Conservation (phyloP, 75 land plant species). For the Selaginella moellendorffii region DNA sequence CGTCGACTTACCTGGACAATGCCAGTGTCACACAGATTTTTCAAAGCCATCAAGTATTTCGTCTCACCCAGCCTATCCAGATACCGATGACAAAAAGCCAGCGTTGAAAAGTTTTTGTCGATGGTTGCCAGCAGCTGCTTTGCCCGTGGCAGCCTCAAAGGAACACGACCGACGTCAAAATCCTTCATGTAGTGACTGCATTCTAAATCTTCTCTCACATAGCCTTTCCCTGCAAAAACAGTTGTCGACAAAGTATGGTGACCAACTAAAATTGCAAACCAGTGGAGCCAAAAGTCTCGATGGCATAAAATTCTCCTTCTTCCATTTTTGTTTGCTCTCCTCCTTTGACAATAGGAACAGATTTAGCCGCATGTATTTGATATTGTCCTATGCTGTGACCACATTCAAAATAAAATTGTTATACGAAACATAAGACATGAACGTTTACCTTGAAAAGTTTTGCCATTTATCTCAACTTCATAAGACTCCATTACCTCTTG, state of each 20-base stretch:
- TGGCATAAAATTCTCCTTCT: constrained; percentile 95
- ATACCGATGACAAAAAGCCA: not conserved
- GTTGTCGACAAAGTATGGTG: no score
- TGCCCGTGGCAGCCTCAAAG: not conserved
- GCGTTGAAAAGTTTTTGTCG: not conserved
- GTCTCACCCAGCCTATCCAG: not conserved
- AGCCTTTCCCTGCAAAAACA: constrained; percentile 60
- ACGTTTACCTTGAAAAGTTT: constrained; percentile 60
- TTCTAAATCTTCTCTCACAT: constrained; percentile 1
- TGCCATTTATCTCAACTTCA: constrained; percentile 97
- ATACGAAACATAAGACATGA: not conserved
- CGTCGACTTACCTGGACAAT: not conserved
- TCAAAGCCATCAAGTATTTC: not conserved
- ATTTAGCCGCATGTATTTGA: constrained; percentile 96
- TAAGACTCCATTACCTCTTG: constrained; percentile 98
- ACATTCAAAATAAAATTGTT: constrained; percentile 8
- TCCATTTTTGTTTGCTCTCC: constrained; percentile 99
- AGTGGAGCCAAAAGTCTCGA: constrained; percentile 94
- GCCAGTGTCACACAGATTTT: not conserved
- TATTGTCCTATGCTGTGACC: constrained; percentile 93
- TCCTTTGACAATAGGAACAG: constrained; percentile 96
- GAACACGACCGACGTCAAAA: not conserved
- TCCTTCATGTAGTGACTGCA: not conserved
- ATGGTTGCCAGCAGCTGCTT: not conserved
- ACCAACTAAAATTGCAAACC: constrained; percentile 24